Evolutionary conservation across 2,329 filamentous ascomycete genomes (phyloP).

Genomic region (Paraphoma sp.): DNA sequence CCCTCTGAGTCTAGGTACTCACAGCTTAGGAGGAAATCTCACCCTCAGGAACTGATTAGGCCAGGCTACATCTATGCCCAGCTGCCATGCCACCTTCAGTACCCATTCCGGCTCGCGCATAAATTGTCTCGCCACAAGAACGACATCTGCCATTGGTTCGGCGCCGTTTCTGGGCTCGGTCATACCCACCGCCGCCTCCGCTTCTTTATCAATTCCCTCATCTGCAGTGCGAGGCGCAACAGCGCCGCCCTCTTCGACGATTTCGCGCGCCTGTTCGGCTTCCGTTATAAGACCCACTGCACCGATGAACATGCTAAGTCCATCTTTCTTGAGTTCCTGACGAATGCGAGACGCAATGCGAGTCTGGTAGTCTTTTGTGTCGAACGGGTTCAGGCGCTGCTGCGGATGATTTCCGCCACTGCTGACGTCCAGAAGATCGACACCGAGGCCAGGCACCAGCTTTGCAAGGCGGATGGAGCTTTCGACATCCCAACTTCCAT

Average conservation of each 20-base stretch:
- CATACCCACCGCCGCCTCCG: slow-evolving; percentile 40
- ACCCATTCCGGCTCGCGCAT: slow-evolving; percentile 64
- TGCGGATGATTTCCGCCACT: slow-evolving; percentile 53
- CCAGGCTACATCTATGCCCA: slow-evolving; percentile 57
- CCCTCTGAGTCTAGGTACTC: background rate
- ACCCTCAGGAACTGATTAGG: slow-evolving; percentile 55
- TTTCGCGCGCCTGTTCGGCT: slow-evolving; percentile 57
- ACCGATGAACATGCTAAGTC: slow-evolving; percentile 55
- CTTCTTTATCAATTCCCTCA: slow-evolving; percentile 35
- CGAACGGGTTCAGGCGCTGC: slow-evolving; percentile 52
- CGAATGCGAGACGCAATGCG: slow-evolving; percentile 56
- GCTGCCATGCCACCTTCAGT: slow-evolving; percentile 56
- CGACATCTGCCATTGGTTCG: slow-evolving; percentile 54
- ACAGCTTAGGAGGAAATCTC: slow-evolving; percentile 39
- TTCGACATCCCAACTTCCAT: slow-evolving; percentile 50
- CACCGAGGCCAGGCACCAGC: slow-evolving; percentile 48
- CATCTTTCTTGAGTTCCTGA: slow-evolving; percentile 46
- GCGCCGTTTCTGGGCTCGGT: slow-evolving; percentile 39
- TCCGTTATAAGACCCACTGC: slow-evolving; percentile 63
- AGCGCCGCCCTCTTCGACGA: slow-evolving; percentile 46
- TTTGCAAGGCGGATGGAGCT: slow-evolving; percentile 50
- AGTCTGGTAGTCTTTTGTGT: slow-evolving; percentile 56
- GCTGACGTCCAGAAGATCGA: slow-evolving; percentile 56
- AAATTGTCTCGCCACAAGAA: slow-evolving; percentile 62
- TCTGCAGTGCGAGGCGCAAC: slow-evolving; percentile 25